phyloP scores from a whole-genome alignment of 805 yeast species.

The Kuraishia molischiana region DNA sequence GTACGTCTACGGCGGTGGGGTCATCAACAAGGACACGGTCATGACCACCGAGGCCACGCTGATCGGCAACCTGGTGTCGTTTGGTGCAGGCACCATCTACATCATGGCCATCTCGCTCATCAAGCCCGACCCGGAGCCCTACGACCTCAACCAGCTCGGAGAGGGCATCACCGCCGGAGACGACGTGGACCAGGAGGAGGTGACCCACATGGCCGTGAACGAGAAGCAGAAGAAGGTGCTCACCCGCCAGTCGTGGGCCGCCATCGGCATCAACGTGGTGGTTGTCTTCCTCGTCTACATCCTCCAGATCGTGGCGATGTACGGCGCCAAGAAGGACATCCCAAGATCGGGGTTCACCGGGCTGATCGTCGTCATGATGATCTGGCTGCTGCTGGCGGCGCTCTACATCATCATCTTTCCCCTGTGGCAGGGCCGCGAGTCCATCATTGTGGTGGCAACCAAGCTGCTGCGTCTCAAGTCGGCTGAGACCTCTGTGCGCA shows the following conservation, averaged over 20 bases:
- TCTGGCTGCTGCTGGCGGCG: conserved; percentile 26
- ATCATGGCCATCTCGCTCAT: conserved; percentile 12
- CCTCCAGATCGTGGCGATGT: conserved; percentile 20
- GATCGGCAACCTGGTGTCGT: conserved; percentile 19
- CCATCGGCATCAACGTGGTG: conserved; percentile 26
- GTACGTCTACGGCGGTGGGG: conserved; percentile 12
- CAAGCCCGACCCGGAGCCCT: conserved; percentile 15
- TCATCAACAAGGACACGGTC: conserved; percentile 15
- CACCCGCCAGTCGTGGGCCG: conserved; percentile 28
- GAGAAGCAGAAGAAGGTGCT: conserved; percentile 11
- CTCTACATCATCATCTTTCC: conserved; percentile 26
- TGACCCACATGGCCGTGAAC: conserved; percentile 14
- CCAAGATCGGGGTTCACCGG: conserved; percentile 25
- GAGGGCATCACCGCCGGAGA: conserved; percentile 20
- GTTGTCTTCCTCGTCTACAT: conserved; percentile 17
- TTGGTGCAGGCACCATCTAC: conserved; percentile 16
- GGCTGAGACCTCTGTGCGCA: neutral
- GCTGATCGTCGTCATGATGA: conserved; percentile 26
- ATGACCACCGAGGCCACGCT: conserved; percentile 5
- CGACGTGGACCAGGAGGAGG: conserved; percentile 24
- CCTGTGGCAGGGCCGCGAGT: conserved; percentile 20
- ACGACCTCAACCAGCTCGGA: conserved; percentile 12
- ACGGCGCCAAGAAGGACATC: conserved; percentile 24
- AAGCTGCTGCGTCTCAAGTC: neutral
- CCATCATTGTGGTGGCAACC: neutral